phyloP scores from a whole-genome alignment of 352 stramenopile species.

The Elongisporangium anandrum region DNA sequence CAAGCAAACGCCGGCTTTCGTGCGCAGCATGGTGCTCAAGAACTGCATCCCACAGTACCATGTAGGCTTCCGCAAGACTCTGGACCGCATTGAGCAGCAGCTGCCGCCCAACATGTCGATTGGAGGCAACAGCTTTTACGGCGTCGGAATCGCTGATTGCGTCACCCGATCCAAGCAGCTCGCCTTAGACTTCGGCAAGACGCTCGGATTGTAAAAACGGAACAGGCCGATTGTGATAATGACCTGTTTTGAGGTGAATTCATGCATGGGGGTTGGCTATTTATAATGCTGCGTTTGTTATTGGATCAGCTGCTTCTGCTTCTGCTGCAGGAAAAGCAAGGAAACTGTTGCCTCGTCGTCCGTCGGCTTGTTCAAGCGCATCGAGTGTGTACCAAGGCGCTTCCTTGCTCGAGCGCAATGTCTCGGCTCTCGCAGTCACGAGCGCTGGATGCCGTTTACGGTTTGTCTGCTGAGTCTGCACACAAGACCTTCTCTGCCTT shows the following conservation, averaged over 20 bases:
- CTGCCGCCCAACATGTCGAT: constrained; percentile 46
- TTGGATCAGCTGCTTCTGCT: background rate
- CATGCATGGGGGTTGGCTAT: background rate
- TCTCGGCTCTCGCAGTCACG: constrained; percentile 51
- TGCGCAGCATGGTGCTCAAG: constrained; percentile 43
- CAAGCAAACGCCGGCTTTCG: constrained; percentile 40
- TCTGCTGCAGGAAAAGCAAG: background rate
- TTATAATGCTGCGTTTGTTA: background rate
- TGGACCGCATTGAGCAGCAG: constrained; percentile 55
- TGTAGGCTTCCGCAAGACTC: constrained; percentile 64
- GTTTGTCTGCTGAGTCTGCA: constrained; percentile 20
- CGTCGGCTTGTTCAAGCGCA: background rate
- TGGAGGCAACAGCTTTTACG: constrained; percentile 86
- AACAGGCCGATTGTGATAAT: background rate
- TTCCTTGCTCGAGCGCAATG: constrained; percentile 28
- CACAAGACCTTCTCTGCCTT: too few species aligned
- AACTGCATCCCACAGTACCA: constrained; percentile 87
- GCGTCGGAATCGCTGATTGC: constrained; percentile 79
- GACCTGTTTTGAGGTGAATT: background rate
- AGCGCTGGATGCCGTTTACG: constrained; percentile 76
- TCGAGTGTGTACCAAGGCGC: constrained; percentile 9
- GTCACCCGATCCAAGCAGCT: constrained; percentile 82
- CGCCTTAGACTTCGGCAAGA: constrained; percentile 61
- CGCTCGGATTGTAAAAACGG: constrained; percentile 1
- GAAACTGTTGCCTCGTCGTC: constrained; percentile 5